Evolutionary conservation across 129 eudicot genomes (phyloP), one percentile per base, ranked within the genome.

Genomic region (Oenanthe sinensis): DNA sequence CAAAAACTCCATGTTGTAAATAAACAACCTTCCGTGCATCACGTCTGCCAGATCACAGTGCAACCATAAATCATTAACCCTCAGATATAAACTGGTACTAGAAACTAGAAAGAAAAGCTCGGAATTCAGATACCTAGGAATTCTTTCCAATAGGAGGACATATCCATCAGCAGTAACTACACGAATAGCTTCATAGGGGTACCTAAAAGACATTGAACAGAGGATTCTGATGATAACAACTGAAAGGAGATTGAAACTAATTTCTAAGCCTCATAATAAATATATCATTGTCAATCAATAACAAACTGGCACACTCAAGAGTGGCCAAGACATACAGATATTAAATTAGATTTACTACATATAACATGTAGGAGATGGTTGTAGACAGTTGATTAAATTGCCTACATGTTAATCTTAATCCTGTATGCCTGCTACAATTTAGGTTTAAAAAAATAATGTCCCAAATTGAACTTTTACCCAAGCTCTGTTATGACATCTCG

Each of bases 141-240:
- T 95, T 79, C 99, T 90, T 83, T 95, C 99, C 79, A 95, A 75
- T 79, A 88, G 91, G n/a, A 95, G 96, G 77, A 92, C 85, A 82
- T 95, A 95, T 79, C 97, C 99, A 88, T 92, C 99, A 58, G 88
- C 77, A 40, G 99, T 95, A 77, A 95, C 91, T 43, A 95, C 99
- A 42, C 77, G 88, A 78, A 92, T 85, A 77, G 89, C 96, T 89
- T 95, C 99, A 86, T 95, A 95, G 8, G 97, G 99, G 84, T 95
- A 95, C 88, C 98, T 94, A 80, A 77, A 77, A 67, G 62, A 26
- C 76, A 39, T 36, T 43, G 28, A 55, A 33, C 44, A 67, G 2
- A 33, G 46, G 80, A 55, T 16, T 65, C 17, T 28, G 19, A 42
- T 26, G 45, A 39, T 63, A n/a, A 62, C 24, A 15, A 24, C 49